Evolutionary conservation across 148 eudicot species (phyloP).

Genomic region (Amaranthus hypochondriacus): DNA sequence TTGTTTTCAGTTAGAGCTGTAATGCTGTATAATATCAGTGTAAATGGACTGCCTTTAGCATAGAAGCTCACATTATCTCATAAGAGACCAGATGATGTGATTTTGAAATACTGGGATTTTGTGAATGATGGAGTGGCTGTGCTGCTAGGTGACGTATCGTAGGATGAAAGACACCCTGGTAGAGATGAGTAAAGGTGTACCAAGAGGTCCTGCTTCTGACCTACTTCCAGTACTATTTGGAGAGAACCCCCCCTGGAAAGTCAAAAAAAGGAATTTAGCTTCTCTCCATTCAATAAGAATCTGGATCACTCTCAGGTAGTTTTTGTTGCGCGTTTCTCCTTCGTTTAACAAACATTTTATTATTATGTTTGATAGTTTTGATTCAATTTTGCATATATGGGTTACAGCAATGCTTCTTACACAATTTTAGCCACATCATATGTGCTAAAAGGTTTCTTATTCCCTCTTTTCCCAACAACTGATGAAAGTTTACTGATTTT

Average conservation of each 20-base stretch:
- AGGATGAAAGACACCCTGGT: slow-evolving; percentile 91
- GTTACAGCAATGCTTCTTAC: background rate
- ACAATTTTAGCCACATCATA: background rate
- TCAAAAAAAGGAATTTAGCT: slow-evolving; percentile 63
- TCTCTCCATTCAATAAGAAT: slow-evolving; percentile 61
- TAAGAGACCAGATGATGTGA: background rate
- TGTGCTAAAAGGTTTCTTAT: background rate
- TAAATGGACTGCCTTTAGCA: background rate
- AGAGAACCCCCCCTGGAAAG: slow-evolving; percentile 59
- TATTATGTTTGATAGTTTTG: background rate
- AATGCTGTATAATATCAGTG: too few species aligned
- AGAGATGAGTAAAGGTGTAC: slow-evolving; percentile 83
- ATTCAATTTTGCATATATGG: background rate
- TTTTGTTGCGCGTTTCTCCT: background rate
- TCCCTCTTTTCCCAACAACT: background rate
- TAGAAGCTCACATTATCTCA: background rate
- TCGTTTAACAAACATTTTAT: too few species aligned
- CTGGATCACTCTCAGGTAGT: slow-evolving; percentile 94
- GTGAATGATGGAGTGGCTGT: slow-evolving; percentile 13
- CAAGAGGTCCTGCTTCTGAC: slow-evolving; percentile 85
- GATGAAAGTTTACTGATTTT: too few species aligned
- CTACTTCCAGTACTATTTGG: slow-evolving; percentile 93
- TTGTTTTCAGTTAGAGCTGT: background rate
- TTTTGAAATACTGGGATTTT: background rate
- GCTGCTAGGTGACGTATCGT: slow-evolving; percentile 79